Percentiles rank a stretch among this genome's conserved stretches.
These are phyloP conservation scores for Phytopythium cucurbitacearum DNA, from an alignment of 352 stramenopile species.

Conservation along the genomic window DNA sequence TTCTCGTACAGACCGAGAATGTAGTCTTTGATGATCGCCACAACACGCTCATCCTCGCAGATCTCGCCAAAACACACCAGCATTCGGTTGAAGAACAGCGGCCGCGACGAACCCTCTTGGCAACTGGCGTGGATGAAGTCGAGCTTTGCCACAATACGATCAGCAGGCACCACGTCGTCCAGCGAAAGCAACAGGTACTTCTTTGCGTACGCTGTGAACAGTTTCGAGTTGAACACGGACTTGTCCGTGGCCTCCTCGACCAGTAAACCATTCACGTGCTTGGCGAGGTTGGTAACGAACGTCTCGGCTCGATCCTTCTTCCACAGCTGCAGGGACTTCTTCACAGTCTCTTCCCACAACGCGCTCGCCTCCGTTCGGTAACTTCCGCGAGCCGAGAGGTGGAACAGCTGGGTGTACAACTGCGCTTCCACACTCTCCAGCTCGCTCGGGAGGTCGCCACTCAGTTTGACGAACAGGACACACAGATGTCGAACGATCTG, in stretches of 20 bases:
- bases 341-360: constrained; percentile 43
- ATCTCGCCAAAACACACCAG: constrained; percentile 49
- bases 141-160: constrained; percentile 42
- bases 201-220: constrained; percentile 45
- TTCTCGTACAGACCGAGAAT: constrained; percentile 27
- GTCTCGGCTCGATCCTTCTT: constrained; percentile 16
- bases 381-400: constrained; percentile 44
- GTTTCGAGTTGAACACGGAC: constrained; percentile 39
- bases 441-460: constrained; percentile 33
- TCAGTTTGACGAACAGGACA: constrained; percentile 48
- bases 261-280: constrained; percentile 47
- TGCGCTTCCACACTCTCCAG: constrained; percentile 51
- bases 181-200: constrained; percentile 43
- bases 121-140: constrained; percentile 49
- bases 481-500: constrained; percentile 61
- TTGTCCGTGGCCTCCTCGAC: constrained; percentile 19
- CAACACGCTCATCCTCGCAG: constrained; percentile 46
- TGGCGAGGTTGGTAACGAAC: constrained; percentile 47
- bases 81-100: constrained; percentile 43
- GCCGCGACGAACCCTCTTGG: constrained; percentile 11
- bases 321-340: constrained; percentile 39
- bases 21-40: constrained; percentile 29
- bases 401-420: constrained; percentile 53
- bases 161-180: constrained; percentile 18
- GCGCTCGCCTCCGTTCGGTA: constrained; percentile 42